phyloP scores from a whole-genome alignment of 1,284 basidiomycete genomes.

The Cryptococcus deneoformans region DNA sequence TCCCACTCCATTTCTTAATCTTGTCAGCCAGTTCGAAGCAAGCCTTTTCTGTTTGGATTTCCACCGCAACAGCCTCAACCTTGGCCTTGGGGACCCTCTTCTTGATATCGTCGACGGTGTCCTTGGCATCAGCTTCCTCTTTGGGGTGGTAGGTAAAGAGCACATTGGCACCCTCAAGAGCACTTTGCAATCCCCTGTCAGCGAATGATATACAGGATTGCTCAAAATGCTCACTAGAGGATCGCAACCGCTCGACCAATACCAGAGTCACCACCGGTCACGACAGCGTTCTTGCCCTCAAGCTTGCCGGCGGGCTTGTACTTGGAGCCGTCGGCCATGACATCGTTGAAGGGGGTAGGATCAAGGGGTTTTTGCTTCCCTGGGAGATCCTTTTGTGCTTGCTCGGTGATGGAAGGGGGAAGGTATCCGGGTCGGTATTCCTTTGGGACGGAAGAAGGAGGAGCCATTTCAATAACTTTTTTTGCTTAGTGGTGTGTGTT shows the following conservation, averaged over 20 bases:
- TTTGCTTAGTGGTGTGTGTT: not conserved
- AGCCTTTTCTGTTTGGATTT: slow-evolving; percentile 53
- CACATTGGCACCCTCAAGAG: slow-evolving; percentile 60
- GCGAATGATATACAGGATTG: not conserved
- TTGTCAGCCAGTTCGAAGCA: slow-evolving; percentile 53
- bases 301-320: slow-evolving; percentile 51
- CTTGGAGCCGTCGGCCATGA: slow-evolving; percentile 54
- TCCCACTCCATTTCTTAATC: slow-evolving; percentile 51
- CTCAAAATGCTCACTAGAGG: slow-evolving; percentile 26
- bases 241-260: slow-evolving; percentile 50
- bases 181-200: slow-evolving; percentile 28
- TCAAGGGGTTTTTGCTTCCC: slow-evolving; percentile 41
- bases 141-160: slow-evolving; percentile 56
- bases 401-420: slow-evolving; percentile 35
- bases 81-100: slow-evolving; percentile 50
- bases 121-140: slow-evolving; percentile 55
- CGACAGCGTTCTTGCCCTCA: slow-evolving; percentile 49
- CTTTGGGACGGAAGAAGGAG: slow-evolving; percentile 40
- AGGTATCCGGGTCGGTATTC: slow-evolving; percentile 40
- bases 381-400: slow-evolving; percentile 38
- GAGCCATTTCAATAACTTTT: slow-evolving; percentile 21
- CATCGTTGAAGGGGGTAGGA: slow-evolving; percentile 54
- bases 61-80: slow-evolving; percentile 50
- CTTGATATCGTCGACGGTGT: slow-evolving; percentile 48
- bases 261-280: slow-evolving; percentile 52